Percentiles rank a stretch among this genome's conserved stretches.
phyloP scores from a whole-genome alignment of 257 asterid genomes.

The Euphrasia confusa region DNA sequence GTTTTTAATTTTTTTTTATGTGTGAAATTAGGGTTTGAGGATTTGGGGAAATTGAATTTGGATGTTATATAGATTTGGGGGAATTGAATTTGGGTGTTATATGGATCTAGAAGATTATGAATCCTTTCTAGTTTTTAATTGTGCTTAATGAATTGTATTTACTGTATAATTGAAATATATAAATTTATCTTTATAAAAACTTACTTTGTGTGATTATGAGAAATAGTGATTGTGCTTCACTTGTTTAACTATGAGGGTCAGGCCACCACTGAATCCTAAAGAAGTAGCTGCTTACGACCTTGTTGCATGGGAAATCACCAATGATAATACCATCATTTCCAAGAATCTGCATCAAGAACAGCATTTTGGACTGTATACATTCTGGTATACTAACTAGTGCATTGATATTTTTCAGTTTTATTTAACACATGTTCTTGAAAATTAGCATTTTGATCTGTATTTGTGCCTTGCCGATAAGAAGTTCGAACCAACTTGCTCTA shows the following conservation, averaged over 20 bases:
- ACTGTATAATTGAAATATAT: too few relatives aligned
- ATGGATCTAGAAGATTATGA: too few relatives aligned
- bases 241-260: constrained; percentile 56
- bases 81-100: too few relatives aligned
- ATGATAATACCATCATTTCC: constrained; percentile 61
- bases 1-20: too few relatives aligned
- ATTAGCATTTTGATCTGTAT: not conserved
- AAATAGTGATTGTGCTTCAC: too few relatives aligned
- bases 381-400: constrained; percentile 41
- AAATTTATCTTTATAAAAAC: too few relatives aligned
- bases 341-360: constrained; percentile 80
- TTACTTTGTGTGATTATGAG: too few relatives aligned
- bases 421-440: not conserved
- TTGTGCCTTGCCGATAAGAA: constrained; percentile 58
- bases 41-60: too few relatives aligned
- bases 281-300: constrained; percentile 86
- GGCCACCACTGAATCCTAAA: constrained; percentile 69
- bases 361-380: constrained; percentile 54
- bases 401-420: not conserved
- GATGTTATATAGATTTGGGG: too few relatives aligned
- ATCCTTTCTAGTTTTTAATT: too few relatives aligned
- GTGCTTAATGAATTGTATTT: too few relatives aligned
- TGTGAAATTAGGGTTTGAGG: too few relatives aligned
- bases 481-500: constrained; percentile 62
- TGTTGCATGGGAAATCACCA: constrained; percentile 73